Conservation (phyloP, 1,284 basidiomycete genomes). For the Wolfiporia cocos region DNA sequence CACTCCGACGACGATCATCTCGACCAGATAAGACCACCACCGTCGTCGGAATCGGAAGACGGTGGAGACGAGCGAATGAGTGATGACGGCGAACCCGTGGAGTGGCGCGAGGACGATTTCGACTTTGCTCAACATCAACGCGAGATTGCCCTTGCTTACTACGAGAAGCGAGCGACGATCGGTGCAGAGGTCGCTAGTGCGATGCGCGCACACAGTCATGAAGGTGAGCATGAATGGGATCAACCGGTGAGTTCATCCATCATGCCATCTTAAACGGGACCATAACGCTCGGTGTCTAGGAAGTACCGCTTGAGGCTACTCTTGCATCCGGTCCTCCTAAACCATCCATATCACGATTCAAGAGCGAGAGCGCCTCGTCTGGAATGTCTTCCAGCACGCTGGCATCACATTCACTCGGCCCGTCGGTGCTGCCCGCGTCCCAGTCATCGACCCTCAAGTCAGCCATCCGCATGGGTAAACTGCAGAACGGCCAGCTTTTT, state of each 20-base stretch:
- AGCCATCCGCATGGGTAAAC: slow-evolving; percentile 55
- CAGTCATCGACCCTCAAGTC: slow-evolving; percentile 45
- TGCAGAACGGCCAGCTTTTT: slow-evolving; percentile 49
- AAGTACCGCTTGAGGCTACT: slow-evolving; percentile 35
- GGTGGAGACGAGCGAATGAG: slow-evolving; percentile 21
- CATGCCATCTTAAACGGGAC: slow-evolving; percentile 1
- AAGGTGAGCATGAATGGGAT: slow-evolving; percentile 33
- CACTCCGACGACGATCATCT: slow-evolving; percentile 16
- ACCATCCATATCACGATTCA: slow-evolving; percentile 55
- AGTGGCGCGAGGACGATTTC: slow-evolving; percentile 47
- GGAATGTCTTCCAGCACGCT: slow-evolving; percentile 25
- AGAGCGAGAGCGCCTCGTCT: slow-evolving; percentile 40
- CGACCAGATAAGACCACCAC: slow-evolving; percentile 3
- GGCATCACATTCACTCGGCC: slow-evolving; percentile 34
- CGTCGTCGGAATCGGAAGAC: slow-evolving; percentile 17
- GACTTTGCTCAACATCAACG: slow-evolving; percentile 62
- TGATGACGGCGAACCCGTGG: slow-evolving; percentile 23
- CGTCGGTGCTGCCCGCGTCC: slow-evolving; percentile 44
- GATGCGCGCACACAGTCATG: slow-evolving; percentile 41
- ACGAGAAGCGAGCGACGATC: slow-evolving; percentile 51
- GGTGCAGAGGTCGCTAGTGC: slow-evolving; percentile 45
- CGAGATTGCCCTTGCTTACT: slow-evolving; percentile 68
- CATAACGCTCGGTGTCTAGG: slow-evolving; percentile 18
- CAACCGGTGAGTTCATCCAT: slow-evolving; percentile 35
- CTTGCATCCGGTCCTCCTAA: slow-evolving; percentile 34